phyloP scores from a whole-genome alignment of 2,329 filamentous ascomycete species.

The Penicillium expansum region DNA sequence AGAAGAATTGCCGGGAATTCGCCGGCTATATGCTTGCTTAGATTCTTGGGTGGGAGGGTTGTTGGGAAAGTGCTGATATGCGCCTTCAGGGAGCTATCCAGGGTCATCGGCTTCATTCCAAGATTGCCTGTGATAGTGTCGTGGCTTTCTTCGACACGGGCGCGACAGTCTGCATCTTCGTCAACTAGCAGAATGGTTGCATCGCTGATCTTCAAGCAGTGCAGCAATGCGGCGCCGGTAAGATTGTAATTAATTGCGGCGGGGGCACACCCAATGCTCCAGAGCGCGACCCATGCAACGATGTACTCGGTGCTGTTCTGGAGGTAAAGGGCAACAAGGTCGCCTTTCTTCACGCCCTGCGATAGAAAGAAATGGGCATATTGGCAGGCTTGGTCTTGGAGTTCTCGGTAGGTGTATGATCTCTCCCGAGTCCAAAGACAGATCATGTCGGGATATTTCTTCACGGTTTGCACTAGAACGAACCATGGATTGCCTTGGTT shows the following conservation, averaged over 20 bases:
- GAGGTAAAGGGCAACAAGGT: slow-evolving; percentile 66
- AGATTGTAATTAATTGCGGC: slow-evolving; percentile 72
- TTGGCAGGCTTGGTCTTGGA: slow-evolving; percentile 56
- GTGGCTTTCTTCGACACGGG: slow-evolving; percentile 55
- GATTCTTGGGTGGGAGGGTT: slow-evolving; percentile 54
- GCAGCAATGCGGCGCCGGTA: slow-evolving; percentile 60
- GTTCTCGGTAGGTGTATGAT: slow-evolving; percentile 58
- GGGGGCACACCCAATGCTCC: slow-evolving; percentile 65
- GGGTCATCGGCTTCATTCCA: slow-evolving; percentile 56
- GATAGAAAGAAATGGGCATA: slow-evolving; percentile 62
- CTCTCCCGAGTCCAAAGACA: slow-evolving; percentile 67
- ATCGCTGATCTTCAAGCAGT: slow-evolving; percentile 61
- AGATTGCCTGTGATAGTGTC: slow-evolving; percentile 53
- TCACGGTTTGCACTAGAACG: slow-evolving; percentile 58
- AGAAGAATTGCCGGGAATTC: slow-evolving; percentile 62
- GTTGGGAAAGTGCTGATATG: slow-evolving; percentile 50
- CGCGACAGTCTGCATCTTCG: slow-evolving; percentile 52
- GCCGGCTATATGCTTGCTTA: slow-evolving; percentile 52
- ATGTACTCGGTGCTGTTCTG: slow-evolving; percentile 67
- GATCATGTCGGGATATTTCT: slow-evolving; percentile 52
- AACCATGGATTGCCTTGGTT: slow-evolving; percentile 64
- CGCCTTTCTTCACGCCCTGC: slow-evolving; percentile 57
- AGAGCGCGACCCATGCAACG: slow-evolving; percentile 63
- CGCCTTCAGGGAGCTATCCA: slow-evolving; percentile 51
- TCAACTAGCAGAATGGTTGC: slow-evolving; percentile 60